phyloP scores from a whole-genome alignment of 768 basidiomycete genomes.

The Dioszegia aurantiaca region DNA sequence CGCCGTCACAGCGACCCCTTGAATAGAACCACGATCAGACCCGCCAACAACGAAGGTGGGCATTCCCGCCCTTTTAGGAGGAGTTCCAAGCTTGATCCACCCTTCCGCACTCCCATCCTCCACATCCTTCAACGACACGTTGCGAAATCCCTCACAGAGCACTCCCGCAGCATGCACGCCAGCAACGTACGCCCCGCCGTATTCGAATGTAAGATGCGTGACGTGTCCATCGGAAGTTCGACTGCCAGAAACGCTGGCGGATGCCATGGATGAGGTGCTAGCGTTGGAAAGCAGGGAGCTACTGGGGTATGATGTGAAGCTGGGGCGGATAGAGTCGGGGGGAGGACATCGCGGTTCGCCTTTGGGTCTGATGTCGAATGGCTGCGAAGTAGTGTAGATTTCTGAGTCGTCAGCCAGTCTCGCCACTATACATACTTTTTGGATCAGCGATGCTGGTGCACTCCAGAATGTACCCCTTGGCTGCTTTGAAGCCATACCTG shows the following conservation, averaged over 20 bases:
- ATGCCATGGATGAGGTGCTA: background rate
- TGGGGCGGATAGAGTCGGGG: background rate
- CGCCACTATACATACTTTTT: background rate
- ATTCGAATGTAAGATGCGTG: conserved; percentile 4
- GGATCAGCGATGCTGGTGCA: background rate
- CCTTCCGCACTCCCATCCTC: background rate
- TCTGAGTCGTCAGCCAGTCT: conserved; percentile 24
- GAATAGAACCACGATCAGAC: too few species aligned
- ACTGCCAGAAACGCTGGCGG: background rate
- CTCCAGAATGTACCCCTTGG: background rate
- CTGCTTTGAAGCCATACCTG: background rate
- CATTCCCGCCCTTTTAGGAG: background rate
- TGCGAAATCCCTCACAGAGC: background rate
- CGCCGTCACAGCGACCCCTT: too few species aligned
- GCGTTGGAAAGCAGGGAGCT: background rate
- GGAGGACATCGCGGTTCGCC: conserved; percentile 17
- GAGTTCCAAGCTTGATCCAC: background rate
- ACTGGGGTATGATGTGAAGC: background rate
- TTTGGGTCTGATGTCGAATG: conserved; percentile 47
- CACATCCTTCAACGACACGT: background rate
- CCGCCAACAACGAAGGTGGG: too few species aligned
- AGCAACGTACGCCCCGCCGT: background rate
- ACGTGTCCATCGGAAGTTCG: background rate
- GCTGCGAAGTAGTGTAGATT: conserved; percentile 46
- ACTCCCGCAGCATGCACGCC: background rate